Evolutionary conservation across 2,329 filamentous ascomycete genomes (phyloP), one percentile per base, ranked within the genome.

Genomic region (Amauroascus verrucosus): DNA sequence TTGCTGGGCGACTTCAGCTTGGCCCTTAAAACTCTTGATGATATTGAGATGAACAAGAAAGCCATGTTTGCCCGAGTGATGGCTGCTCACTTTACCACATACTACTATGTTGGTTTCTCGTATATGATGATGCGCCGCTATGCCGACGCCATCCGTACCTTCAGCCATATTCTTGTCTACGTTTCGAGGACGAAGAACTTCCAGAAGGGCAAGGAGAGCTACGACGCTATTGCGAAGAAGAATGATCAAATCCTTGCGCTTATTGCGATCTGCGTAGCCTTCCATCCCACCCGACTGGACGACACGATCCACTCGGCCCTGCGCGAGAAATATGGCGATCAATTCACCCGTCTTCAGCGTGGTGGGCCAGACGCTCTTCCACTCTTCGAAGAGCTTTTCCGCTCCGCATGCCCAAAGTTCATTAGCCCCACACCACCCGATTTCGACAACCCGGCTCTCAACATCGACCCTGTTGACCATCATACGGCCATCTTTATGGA

Each of bases 51-150:
- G 66, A 98, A 97, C 80, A 98, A 98, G 81, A 97, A 97, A 80
- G 90, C 93, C 72, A 97, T 97, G 88, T 98, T 98, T 71, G 91
- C 93, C 59, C 88, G 93, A 61, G 93, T 98, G 70, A 97, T 98
- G 93, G 91, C 93, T 52, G 93, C 93, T 55, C 93, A 98, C 78
- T 97, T 97, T 77, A 96, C 91, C 62, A 98, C 93, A 61, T 98
- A 97, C 82, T 98, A 98, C 83, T 97, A 97, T 72, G 91, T 98
- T 59, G 93, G 93, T 63, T 98, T 98, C 83, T 95, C 88, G 63
- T 98, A 98, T 85, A 97, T 98, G 91, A 98, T 98, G 93, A 95
- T 97, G 88, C 89, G 93, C 76, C 88, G 93, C 70, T 98, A 98
- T 71, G 88, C 89, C 73, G 93, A 98, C 74, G 93, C 93, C 72